These are phyloP conservation scores for Rutstroemia sp. DNA, from an alignment of 2,329 filamentous ascomycete species.

Conservation along the genomic window DNA sequence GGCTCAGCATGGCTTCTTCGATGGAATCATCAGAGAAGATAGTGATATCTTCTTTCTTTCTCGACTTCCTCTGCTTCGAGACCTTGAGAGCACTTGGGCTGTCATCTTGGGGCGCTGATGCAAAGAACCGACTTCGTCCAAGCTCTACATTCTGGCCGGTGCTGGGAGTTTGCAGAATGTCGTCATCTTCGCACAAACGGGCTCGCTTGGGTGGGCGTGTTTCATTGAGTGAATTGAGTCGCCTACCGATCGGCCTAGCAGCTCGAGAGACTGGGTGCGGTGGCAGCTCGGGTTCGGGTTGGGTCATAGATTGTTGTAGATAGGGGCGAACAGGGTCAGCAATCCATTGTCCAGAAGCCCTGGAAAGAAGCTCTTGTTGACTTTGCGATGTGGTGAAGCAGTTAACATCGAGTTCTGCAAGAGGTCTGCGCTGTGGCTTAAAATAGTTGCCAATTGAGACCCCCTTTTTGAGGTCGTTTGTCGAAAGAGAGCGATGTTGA, in stretches of 20 bases:
- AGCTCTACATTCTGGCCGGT: constrained; percentile 27
- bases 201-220: constrained; percentile 42
- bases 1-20: constrained; percentile 40
- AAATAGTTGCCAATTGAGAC: constrained; percentile 60
- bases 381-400: constrained; percentile 58
- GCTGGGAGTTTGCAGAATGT: constrained; percentile 21
- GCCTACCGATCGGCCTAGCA: constrained; percentile 34
- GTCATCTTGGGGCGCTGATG: constrained; percentile 24
- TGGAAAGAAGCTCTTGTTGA: constrained; percentile 50
- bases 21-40: constrained; percentile 47
- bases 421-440: constrained; percentile 52
- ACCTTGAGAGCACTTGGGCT: constrained; percentile 34
- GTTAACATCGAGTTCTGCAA: constrained; percentile 63
- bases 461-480: constrained; percentile 48
- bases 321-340: constrained; percentile 37
- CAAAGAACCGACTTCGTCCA: constrained; percentile 42
- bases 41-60: constrained; percentile 36
- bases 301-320: constrained; percentile 18
- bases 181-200: constrained; percentile 42
- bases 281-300: constrained; percentile 29
- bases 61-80: constrained; percentile 31
- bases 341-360: constrained; percentile 48
- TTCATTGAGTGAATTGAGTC: constrained; percentile 32
- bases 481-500: constrained; percentile 23
- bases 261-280: constrained; percentile 30